Percentiles rank a stretch among this genome's conserved stretches.
phyloP scores from a whole-genome alignment of 2,329 filamentous ascomycete species.

The Chaetomium sp. region DNA sequence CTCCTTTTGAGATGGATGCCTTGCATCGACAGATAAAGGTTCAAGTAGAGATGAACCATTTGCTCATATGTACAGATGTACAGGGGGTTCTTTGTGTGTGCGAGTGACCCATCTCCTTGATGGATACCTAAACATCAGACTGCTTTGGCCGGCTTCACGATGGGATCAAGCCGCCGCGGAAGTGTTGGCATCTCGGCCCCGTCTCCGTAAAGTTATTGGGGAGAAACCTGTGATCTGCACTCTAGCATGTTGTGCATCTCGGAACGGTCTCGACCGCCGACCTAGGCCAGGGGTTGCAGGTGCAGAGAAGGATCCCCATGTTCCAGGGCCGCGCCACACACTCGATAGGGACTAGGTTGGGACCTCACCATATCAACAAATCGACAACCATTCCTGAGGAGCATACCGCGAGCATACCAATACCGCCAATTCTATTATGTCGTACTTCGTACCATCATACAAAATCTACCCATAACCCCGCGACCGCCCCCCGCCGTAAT shows the following conservation, averaged over 20 bases:
- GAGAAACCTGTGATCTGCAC: neutral
- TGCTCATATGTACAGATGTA: neutral
- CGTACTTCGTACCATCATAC: neutral
- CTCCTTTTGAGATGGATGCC: neutral
- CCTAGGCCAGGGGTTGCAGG: neutral
- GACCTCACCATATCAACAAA: neutral
- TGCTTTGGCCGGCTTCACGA: neutral
- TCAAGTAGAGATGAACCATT: neutral
- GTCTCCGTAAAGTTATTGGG: too few species aligned
- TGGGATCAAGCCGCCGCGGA: neutral
- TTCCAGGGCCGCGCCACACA: neutral
- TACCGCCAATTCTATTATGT: slow-evolving; percentile 1
- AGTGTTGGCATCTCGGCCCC: too few species aligned
- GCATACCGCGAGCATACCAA: neutral
- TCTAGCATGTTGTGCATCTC: neutral
- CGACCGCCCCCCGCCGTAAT: slow-evolving; percentile 27
- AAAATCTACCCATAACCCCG: slow-evolving; percentile 14
- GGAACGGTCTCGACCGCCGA: neutral
- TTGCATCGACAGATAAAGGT: too few species aligned
- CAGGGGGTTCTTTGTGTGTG: neutral
- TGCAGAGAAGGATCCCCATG: neutral
- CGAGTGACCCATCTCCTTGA: neutral
- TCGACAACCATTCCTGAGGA: too few species aligned
- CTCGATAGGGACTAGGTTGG: neutral
- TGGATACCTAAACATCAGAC: neutral